phyloP scores from a whole-genome alignment of 1,139 yeast species.

The Yamadazyma dendronema region DNA sequence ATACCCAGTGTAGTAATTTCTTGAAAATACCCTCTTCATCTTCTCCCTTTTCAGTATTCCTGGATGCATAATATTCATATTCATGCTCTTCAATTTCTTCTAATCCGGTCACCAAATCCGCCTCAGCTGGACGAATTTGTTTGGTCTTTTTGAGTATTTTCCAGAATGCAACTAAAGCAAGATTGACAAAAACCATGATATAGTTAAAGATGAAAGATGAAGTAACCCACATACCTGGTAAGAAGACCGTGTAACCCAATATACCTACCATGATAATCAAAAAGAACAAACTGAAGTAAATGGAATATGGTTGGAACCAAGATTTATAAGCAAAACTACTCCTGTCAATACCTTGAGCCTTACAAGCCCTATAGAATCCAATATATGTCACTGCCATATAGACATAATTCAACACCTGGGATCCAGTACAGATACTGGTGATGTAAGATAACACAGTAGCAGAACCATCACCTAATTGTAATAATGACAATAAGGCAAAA shows the following conservation, averaged over 20 bases:
- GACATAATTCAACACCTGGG: conserved; percentile 70
- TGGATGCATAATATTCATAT: conserved; percentile 18
- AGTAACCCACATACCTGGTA: conserved; percentile 27
- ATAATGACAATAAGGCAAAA: conserved; percentile 63
- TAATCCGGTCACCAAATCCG: conserved; percentile 31
- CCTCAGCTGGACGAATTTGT: conserved; percentile 25
- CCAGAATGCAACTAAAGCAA: conserved; percentile 25
- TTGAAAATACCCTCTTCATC: conserved; percentile 2
- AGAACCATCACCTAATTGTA: conserved; percentile 52
- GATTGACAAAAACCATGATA: conserved; percentile 31
- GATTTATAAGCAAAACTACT: conserved; percentile 67
- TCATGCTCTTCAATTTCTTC: conserved; percentile 42
- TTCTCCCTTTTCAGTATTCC: conserved; percentile 3
- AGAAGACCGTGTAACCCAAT: conserved; percentile 36
- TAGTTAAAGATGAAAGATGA: conserved; percentile 40
- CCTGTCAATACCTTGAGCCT: conserved; percentile 62
- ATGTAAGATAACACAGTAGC: conserved; percentile 72
- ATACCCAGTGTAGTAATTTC: conserved; percentile 4
- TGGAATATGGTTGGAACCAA: conserved; percentile 72
- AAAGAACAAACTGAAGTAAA: conserved; percentile 43
- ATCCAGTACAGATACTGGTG: conserved; percentile 72
- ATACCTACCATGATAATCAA: conserved; percentile 34
- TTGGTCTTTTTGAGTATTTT: conserved; percentile 27
- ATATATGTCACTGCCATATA: conserved; percentile 60
- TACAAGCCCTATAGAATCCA: conserved; percentile 58